A percentile compares a stretch with the other conserved stretches of the same genome.
phyloP scores from a whole-genome alignment of 495 filamentous ascomycete species.

The Cenococcum geophilum region DNA sequence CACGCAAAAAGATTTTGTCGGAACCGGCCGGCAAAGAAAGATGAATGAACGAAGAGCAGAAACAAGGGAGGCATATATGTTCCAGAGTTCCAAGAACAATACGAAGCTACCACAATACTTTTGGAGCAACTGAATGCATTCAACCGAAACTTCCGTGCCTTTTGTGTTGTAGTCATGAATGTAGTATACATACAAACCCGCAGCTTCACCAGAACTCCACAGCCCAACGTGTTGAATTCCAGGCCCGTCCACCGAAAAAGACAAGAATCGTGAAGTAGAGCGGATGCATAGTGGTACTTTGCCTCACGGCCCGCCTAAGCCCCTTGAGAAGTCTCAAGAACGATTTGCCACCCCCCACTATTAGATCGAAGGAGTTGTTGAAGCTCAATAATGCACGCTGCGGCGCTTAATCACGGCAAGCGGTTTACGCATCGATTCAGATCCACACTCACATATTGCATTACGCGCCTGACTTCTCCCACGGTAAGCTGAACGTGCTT shows the following conservation, averaged over 20 bases:
- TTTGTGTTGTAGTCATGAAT: background rate
- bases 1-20: too few species aligned
- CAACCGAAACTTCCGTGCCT: background rate
- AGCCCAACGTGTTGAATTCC: background rate
- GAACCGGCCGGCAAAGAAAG: background rate
- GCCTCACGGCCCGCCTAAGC: too few species aligned
- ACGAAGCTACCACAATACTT: background rate
- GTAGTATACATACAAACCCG: background rate
- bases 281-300: background rate
- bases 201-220: background rate
- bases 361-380: too few species aligned
- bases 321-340: too few species aligned
- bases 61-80: background rate
- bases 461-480: constrained; percentile 43
- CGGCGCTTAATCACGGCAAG: too few species aligned
- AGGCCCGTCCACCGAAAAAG: background rate
- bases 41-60: background rate
- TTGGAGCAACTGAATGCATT: background rate
- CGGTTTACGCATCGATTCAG: too few species aligned
- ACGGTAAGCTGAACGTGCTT: constrained; percentile 82
- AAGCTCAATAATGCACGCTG: too few species aligned
- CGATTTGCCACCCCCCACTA: too few species aligned
- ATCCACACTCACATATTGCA: too few species aligned
- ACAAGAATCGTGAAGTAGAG: background rate
- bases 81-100: background rate